Conservation (phyloP, 805 yeast genomes). For the Metschnikowia peoriensis region DNA sequence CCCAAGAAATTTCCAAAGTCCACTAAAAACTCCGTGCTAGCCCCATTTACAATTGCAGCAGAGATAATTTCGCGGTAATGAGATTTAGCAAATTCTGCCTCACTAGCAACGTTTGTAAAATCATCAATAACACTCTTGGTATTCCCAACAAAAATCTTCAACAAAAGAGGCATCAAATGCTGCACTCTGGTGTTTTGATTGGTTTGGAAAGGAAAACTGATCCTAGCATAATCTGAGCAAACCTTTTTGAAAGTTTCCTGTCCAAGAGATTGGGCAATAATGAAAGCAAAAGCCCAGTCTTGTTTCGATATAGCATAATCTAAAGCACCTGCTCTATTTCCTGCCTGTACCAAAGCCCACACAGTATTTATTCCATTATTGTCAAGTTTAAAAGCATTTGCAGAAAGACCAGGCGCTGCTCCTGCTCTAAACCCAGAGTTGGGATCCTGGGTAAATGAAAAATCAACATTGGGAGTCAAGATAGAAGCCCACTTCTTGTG, state of each 20-base stretch:
- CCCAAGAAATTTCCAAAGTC: slow-evolving; percentile 52
- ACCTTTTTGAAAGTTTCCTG: slow-evolving; percentile 57
- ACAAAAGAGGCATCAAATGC: slow-evolving; percentile 52
- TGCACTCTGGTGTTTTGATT: slow-evolving; percentile 36
- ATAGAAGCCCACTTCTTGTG: slow-evolving; percentile 32
- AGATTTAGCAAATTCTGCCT: slow-evolving; percentile 47
- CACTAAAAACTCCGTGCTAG: slow-evolving; percentile 41
- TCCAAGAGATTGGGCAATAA: slow-evolving; percentile 66
- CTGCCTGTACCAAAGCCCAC: slow-evolving; percentile 48
- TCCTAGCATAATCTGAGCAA: slow-evolving; percentile 54
- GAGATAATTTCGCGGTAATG: slow-evolving; percentile 52
- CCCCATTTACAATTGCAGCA: slow-evolving; percentile 36
- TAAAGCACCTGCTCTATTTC: slow-evolving; percentile 67
- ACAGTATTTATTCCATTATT: slow-evolving; percentile 32
- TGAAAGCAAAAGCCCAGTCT: slow-evolving; percentile 76
- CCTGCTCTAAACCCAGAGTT: slow-evolving; percentile 2
- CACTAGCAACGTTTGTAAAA: slow-evolving; percentile 39
- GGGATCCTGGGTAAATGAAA: slow-evolving; percentile 24
- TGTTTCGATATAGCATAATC: slow-evolving; percentile 56
- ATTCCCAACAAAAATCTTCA: slow-evolving; percentile 65
- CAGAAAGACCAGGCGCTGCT: slow-evolving; percentile 19
- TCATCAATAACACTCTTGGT: slow-evolving; percentile 52
- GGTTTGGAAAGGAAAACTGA: slow-evolving; percentile 43
- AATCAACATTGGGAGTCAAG: slow-evolving; percentile 44
- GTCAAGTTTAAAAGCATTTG: slow-evolving; percentile 44